Evolutionary conservation across 257 asterid species (phyloP), one percentile per base, ranked within the genome.

Genomic region (Solanum piurae): DNA sequence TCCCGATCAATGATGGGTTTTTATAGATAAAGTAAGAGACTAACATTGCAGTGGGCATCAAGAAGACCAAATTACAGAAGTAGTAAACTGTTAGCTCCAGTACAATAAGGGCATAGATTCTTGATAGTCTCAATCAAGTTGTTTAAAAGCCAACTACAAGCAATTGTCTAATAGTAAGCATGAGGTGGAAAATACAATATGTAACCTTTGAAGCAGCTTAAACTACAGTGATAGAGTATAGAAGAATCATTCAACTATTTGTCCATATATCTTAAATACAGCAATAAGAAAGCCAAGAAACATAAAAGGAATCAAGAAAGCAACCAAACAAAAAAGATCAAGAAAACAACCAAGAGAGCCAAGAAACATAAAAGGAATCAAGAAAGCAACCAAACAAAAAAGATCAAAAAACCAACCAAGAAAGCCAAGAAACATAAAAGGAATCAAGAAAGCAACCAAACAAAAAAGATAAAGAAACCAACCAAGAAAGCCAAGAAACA

Each of bases 381-480:
- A 49, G 60, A 14, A 18, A 49, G 8, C 60, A 14, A 49, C 60
- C 21, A 14, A 46, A 46, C 46, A 52, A 16, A 52, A 52, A 52
- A 52, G 40, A 79, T 25, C 49, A 46, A 87, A 9, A 33, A 85
- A 83, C 96, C 7, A 87, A 97, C 99, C 99, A 76, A 42, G 46
- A 77, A 8, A 14, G 8, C 62, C 58, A 52, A 52, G 25, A 58
- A 58, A 58, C 25, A 55, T 55, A 55, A 20, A 55, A 55, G 64
- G 25, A 20, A 55, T 21, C 64, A 55, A 55, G 64, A 55, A 20
- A 55, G n/a, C 10, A 55, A 55, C n/a, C 64, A 55, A 55, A 55
- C 20, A 13, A 49, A 52, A 18, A 6, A 55, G 64, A 55, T 55
- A n/a, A 55, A 55, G 64, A 52, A 52, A 52, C 62, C 62, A 52